A percentile compares a stretch with the other conserved stretches of the same genome.
These are phyloP conservation scores for Saturnispora zaruensis DNA, from an alignment of 805 yeast genomes.

Conservation along the genomic window DNA sequence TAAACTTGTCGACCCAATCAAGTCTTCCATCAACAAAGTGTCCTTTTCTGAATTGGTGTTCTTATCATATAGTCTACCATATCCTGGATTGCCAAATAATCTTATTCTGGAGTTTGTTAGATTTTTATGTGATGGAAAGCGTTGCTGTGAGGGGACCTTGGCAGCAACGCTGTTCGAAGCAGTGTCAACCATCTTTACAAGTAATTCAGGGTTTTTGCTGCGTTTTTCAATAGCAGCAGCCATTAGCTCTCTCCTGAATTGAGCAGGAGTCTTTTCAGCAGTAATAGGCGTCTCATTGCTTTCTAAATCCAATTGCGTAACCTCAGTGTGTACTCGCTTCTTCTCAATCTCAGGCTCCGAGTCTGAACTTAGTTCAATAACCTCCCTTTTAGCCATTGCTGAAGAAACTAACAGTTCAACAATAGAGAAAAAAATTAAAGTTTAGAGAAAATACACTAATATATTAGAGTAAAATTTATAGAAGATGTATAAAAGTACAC, in stretches of 20 bases:
- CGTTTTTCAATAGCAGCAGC: conserved; percentile 22
- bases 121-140: neutral
- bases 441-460: conserved; percentile 1
- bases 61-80: conserved; percentile 15
- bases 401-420: neutral
- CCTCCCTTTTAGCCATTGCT: neutral
- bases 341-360: neutral
- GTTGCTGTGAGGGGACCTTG: neutral
- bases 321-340: conserved; percentile 1
- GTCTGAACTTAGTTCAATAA: neutral
- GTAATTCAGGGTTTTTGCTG: conserved; percentile 2
- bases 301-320: conserved; percentile 13
- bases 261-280: conserved; percentile 5
- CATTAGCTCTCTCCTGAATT: conserved; percentile 14
- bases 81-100: conserved; percentile 19
- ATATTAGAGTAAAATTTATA: conserved; percentile 1
- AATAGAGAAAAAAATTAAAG: neutral
- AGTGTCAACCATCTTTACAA: neutral
- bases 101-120: conserved; percentile 21
- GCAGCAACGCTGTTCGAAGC: neutral
- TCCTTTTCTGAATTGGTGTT: conserved; percentile 20
- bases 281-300: neutral
- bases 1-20: conserved; percentile 21
- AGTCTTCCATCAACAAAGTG: conserved; percentile 21
- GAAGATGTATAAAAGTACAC: conserved; percentile 10